Percentiles rank a stretch among this genome's conserved stretches.
Evolutionary conservation across 148 eudicot genomes (phyloP).

Genomic region (Hydrangea macrophylla): DNA sequence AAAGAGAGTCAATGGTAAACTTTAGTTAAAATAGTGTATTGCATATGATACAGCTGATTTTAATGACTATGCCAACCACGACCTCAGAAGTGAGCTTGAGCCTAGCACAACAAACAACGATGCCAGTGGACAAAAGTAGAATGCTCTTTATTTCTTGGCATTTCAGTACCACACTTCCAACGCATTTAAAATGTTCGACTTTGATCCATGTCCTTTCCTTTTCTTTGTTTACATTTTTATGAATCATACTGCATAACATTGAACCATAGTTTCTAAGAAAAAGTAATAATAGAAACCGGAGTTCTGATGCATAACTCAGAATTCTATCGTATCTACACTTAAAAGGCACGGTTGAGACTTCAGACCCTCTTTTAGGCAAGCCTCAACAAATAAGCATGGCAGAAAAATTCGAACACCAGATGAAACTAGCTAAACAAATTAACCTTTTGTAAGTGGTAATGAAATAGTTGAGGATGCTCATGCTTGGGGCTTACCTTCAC

Average conservation of each 20-base stretch:
- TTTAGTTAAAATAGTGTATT: not conserved
- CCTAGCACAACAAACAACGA: not conserved
- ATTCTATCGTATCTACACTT: too few species aligned
- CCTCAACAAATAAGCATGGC: not conserved
- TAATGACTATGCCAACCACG: too few species aligned
- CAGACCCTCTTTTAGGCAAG: not conserved
- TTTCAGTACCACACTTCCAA: not conserved
- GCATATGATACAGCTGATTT: too few species aligned
- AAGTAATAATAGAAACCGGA: too few species aligned
- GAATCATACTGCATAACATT: too few species aligned
- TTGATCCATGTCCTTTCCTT: too few species aligned
- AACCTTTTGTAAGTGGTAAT: not conserved
- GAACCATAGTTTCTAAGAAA: too few species aligned
- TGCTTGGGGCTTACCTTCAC: slow-evolving; percentile 57
- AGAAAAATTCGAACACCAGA: not conserved
- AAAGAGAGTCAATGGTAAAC: not conserved
- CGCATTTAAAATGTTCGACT: too few species aligned
- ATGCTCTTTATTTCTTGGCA: not conserved
- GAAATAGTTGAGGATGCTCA: not conserved
- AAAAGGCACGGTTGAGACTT: too few species aligned
- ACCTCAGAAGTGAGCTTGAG: too few species aligned
- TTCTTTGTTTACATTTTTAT: too few species aligned
- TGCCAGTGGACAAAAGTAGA: not conserved
- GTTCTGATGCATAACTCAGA: too few species aligned
- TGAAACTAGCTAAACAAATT: not conserved